phyloP scores from a whole-genome alignment of 768 basidiomycete genomes.

The Naganishia antarctica region DNA sequence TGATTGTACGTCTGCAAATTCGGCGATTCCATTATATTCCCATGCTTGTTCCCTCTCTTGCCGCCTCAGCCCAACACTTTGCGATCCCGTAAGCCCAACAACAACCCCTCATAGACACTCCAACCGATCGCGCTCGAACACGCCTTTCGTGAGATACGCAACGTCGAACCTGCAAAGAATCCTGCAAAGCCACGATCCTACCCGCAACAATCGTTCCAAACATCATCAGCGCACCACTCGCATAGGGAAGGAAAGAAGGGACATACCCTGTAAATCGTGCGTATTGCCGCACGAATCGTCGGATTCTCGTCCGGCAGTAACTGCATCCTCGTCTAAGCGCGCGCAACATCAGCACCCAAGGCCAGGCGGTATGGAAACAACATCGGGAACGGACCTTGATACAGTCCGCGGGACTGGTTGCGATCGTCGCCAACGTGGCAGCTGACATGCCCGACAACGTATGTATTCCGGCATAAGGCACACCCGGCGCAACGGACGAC shows the following conservation, averaged over 20 bases:
- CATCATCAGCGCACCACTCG: not conserved
- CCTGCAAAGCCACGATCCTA: conserved; percentile 75
- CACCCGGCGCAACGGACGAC: conserved; percentile 32
- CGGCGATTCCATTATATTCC: too few relatives aligned
- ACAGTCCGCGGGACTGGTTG: conserved; percentile 89
- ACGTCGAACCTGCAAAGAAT: conserved; percentile 78
- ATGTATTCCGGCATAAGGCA: conserved; percentile 46
- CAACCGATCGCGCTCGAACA: conserved; percentile 84
- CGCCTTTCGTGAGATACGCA: conserved; percentile 79
- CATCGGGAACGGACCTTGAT: conserved; percentile 61
- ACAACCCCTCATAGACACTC: conserved; percentile 70
- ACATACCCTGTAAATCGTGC: conserved; percentile 65
- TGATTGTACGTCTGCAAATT: too few relatives aligned
- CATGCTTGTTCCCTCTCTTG: too few relatives aligned
- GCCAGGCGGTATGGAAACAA: not conserved
- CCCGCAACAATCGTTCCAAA: too few relatives aligned
- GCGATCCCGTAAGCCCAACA: conserved; percentile 42
- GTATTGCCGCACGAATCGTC: conserved; percentile 62
- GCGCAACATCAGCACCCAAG: not conserved
- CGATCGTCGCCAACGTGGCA: conserved; percentile 74
- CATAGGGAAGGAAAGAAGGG: not conserved
- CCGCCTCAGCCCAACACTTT: conserved; percentile 4
- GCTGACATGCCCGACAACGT: conserved; percentile 63
- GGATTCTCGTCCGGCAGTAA: conserved; percentile 77
- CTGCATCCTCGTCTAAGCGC: conserved; percentile 76